Base-by-base conservation (phyloP, 805 yeast genomes). In the Monosporozyma siamensis region DNA sequence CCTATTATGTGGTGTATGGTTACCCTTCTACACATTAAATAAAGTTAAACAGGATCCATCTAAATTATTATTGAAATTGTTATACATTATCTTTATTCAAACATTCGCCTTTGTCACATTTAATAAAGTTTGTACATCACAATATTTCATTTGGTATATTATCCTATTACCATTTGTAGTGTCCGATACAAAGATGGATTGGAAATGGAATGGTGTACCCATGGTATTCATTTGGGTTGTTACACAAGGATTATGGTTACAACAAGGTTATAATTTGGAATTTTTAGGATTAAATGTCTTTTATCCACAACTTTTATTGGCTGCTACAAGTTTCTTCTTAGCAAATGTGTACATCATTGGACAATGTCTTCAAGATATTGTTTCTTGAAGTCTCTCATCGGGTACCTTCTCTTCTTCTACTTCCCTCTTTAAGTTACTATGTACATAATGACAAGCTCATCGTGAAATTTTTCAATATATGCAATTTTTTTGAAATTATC, bases 71-170 rank as follows among this genome's bases (percentile, higher is more conserved):
- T 18, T 32, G 14, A 34, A 24, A 14, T 25, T 80, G 5, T 57
- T 72, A 17, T 67, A 72, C 38, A 70, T 82, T 2, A 55, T 82
- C 48, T 89, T 90, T 47, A 66, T 88, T 10, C 92, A 84, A 58
- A 83, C 94, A 0, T 74, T 82, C 53, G 69, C 78, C n/a, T 84
- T 83, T 62, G 88, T 83, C 14, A 68, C 85, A 1, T 82, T 75
- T 63, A 83, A 83, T 64, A 83, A 83, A 62, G 92, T 83, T 18
- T 80, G 87, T 54, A 92, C 98, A 0, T 86, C 96, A 1, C 98
- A 92, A 65, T 92, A 92, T 63, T 92, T 92, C 63, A 77, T 90
- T 48, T 92, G 98, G 98, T 92, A 82, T 55, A 65, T 92, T 52
- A 83, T 88, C 11, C 77, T 89, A 49, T 61, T 90, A 34, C 97